Percentiles rank a stretch among this genome's conserved stretches.
phyloP scores from a whole-genome alignment of 805 yeast genomes.

The Blastobotrys mokoenaii region DNA sequence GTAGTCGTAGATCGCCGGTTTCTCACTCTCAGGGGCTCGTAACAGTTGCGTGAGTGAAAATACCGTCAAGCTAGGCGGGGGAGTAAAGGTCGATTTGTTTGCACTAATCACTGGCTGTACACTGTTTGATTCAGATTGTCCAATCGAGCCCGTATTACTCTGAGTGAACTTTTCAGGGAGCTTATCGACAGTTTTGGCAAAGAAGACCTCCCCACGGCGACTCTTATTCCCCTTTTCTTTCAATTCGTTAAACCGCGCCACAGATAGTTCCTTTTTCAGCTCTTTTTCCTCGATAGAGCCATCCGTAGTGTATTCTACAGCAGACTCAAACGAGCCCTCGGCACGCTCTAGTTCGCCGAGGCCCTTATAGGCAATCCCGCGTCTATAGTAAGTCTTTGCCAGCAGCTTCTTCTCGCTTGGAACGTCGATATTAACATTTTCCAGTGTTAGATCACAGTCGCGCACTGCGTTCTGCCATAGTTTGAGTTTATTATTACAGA shows the following conservation, averaged over 20 bases:
- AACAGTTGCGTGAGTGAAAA: conserved; percentile 15
- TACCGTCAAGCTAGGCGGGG: conserved; percentile 10
- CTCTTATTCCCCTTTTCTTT: neutral
- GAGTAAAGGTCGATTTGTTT: conserved; percentile 1
- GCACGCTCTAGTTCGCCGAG: conserved; percentile 10
- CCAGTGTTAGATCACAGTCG: conserved; percentile 13
- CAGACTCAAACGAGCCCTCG: conserved; percentile 7
- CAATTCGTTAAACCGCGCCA: neutral
- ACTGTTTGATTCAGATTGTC: neutral
- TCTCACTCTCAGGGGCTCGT: conserved; percentile 11
- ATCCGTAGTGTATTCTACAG: conserved; percentile 9
- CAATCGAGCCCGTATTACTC: neutral
- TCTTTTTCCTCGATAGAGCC: conserved; percentile 5
- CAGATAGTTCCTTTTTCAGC: conserved; percentile 10
- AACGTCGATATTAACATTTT: neutral
- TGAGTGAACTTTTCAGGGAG: conserved; percentile 10
- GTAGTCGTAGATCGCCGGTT: conserved; percentile 11
- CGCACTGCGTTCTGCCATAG: conserved; percentile 10
- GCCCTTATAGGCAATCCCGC: conserved; percentile 10
- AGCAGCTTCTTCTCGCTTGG: conserved; percentile 1
- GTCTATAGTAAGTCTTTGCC: conserved; percentile 15
- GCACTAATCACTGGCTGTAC: neutral
- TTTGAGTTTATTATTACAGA: conserved; percentile 15
- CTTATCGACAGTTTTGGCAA: conserved; percentile 11
- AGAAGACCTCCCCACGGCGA: neutral